Conservation (phyloP, 75 land plant genomes). For the Pinus tabuliformis region DNA sequence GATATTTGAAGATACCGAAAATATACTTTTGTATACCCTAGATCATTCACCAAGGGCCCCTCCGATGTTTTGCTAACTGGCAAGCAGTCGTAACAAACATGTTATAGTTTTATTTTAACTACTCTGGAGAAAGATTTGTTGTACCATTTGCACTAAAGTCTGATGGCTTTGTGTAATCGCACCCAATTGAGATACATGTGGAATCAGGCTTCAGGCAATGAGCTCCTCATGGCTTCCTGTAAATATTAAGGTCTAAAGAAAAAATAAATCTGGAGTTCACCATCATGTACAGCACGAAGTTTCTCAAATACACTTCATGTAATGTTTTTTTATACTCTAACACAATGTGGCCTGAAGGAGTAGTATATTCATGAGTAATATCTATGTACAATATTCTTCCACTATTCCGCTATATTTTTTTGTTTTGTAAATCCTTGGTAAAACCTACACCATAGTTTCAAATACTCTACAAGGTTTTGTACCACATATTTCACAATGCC, state of each 20-base stretch:
- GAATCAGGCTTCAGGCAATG: conserved; percentile 55
- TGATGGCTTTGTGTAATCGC: conserved; percentile 89
- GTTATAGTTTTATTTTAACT: conserved; percentile 73
- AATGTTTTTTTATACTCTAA: conserved; percentile 91
- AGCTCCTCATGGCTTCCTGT: conserved; percentile 76
- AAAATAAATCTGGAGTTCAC: conserved; percentile 82
- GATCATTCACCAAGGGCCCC: conserved; percentile 81
- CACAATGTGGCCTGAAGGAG: conserved; percentile 79
- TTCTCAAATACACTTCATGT: conserved; percentile 96
- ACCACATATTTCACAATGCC: conserved; percentile 99
- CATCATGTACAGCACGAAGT: conserved; percentile 92
- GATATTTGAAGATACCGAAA: conserved; percentile 91
- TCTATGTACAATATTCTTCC: conserved; percentile 89
- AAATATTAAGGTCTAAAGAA: conserved; percentile 84
- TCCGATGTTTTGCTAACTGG: conserved; percentile 77
- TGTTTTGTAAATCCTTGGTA: conserved; percentile 87
- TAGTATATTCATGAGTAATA: conserved; percentile 78
- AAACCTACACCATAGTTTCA: conserved; percentile 93
- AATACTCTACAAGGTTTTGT: conserved; percentile 90
- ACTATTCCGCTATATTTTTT: conserved; percentile 90
- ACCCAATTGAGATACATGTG: conserved; percentile 79
- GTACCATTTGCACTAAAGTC: conserved; percentile 66
- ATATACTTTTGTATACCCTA: conserved; percentile 71
- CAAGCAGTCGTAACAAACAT: conserved; percentile 43
- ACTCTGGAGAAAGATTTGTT: conserved; percentile 54